A percentile compares a stretch with the other conserved stretches of the same genome.
Conservation (phyloP, 306 rosid genomes). For the Pterocarpus santalinus region DNA sequence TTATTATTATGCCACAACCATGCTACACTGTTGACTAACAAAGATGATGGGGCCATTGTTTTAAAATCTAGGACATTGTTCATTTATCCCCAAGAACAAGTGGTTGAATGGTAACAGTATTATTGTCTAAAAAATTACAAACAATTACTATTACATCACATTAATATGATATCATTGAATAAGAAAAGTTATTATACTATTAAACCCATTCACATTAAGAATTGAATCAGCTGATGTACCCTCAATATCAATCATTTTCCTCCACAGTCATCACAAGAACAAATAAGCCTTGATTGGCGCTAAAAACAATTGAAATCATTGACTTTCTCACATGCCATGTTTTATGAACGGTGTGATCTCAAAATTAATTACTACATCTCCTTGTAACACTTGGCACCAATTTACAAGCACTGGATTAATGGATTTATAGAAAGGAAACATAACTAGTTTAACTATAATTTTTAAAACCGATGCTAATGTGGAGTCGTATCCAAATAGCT, state of each 20-base stretch:
- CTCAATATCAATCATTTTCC: constrained; percentile 29
- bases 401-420: background rate
- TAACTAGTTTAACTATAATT: background rate
- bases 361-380: background rate
- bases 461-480: constrained; percentile 6
- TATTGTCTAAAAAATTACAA: too few species aligned
- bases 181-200: background rate
- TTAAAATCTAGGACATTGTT: too few species aligned
- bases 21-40: too few species aligned
- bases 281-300: constrained; percentile 18
- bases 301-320: constrained; percentile 1
- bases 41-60: too few species aligned
- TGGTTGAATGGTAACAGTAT: too few species aligned
- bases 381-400: constrained; percentile 39
- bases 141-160: too few species aligned
- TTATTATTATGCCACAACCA: too few species aligned
- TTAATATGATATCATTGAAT: too few species aligned
- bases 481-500: background rate
- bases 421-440: background rate
- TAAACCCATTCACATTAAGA: background rate
- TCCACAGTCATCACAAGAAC: constrained; percentile 1
- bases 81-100: too few species aligned
- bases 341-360: background rate
- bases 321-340: constrained; percentile 53
- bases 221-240: background rate